Evolutionary conservation across 1,284 basidiomycete genomes (phyloP), one percentile per base, ranked within the genome.

Genomic region (Ganoderma multipileum): DNA sequence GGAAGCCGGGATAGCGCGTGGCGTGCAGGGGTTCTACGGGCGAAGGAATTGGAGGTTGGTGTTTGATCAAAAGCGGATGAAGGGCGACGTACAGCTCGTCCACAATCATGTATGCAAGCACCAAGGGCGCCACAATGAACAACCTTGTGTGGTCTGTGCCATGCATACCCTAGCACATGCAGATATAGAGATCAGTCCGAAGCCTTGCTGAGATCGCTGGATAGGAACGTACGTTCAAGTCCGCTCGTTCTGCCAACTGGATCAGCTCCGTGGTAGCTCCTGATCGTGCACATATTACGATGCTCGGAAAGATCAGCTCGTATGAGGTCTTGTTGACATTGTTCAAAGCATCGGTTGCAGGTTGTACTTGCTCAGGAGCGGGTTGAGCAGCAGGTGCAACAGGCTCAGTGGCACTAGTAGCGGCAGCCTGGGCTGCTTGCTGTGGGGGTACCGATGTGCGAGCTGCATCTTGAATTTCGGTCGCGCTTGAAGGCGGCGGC

Each of bases 81-180:
- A 39, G 41, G 39, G 23, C 38, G 16, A 80, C 88, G 73, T 74
- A 90, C 90, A 89, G 74, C 66, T 90, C 83, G 72, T 91, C 86
- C 38, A 84, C 65, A 44, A 89, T 87, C 59, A 91, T 81, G 78
- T 91, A 89, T 9, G 85, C 82, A 9, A 92, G 83, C 8, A 90
- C 85, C 28, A 92, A 78, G 26, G 90, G 89, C 3, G 83, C 83
- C 9, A 84, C 81, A 30, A 89, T 72, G 30, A 90, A 79, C 26
- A 91, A 74, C 41, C 88, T 83, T 26, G 82, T 83, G 20, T 76
- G 76, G 61, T 84, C 81, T 30, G 76, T 78, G 50, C 86, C 84
- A 64, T 79, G 78, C 30, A 80, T 77, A 16, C 78, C 76, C 85
- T 88, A 69, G 2, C 16, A 55, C 30, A 61, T 57, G 64, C 28